These are phyloP conservation scores for Cinnamomum chago DNA, from an alignment of 164 flowering plant genomes.

Conservation along the genomic window DNA sequence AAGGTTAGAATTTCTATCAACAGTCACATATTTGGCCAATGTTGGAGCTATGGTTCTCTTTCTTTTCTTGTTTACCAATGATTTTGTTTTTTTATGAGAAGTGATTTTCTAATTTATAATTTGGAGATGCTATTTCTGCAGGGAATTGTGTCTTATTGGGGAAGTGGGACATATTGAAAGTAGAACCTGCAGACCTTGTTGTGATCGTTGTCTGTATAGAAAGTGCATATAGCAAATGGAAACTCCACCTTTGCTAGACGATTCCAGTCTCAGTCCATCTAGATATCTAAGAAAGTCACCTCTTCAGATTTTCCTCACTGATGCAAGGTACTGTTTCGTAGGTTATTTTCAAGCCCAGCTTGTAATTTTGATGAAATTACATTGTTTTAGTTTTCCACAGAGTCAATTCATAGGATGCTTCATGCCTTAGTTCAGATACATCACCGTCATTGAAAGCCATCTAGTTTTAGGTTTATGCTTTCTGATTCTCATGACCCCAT, in stretches of 20 bases:
- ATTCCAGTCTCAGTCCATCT: constrained; percentile 16
- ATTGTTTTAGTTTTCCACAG: too few relatives aligned
- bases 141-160: not conserved
- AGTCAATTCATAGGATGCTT: too few relatives aligned
- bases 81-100: not conserved
- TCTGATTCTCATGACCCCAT: too few relatives aligned
- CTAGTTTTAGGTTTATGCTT: too few relatives aligned
- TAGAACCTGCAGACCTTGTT: not conserved
- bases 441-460: too few relatives aligned
- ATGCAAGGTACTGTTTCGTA: constrained; percentile 36
- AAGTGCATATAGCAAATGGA: not conserved
- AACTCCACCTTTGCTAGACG: constrained; percentile 19
- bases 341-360: not conserved
- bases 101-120: too few relatives aligned
- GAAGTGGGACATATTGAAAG: not conserved
- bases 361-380: too few relatives aligned
- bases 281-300: constrained; percentile 21
- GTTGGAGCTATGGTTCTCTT: too few relatives aligned
- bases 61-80: too few relatives aligned
- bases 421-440: too few relatives aligned
- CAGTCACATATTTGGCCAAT: too few relatives aligned
- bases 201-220: not conserved
- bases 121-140: not conserved
- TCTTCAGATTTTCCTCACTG: constrained; percentile 31
- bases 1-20: too few relatives aligned